Evolutionary conservation across 1,284 basidiomycete genomes (phyloP), one percentile per base, ranked within the genome.

Genomic region (Phylloporus gajari): DNA sequence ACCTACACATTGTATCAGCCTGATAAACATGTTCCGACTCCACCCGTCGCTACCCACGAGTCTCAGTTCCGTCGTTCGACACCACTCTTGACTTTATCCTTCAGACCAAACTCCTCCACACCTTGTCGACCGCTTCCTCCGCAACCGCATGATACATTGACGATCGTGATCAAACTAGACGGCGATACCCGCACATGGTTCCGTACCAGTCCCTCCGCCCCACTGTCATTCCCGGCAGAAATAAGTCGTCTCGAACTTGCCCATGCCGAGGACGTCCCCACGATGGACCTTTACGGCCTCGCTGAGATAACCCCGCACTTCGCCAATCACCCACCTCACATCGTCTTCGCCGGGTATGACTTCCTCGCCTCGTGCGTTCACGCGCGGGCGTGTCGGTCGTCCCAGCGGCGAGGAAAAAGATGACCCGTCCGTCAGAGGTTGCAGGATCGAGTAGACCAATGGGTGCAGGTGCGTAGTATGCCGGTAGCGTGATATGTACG

Each of bases 1-100:
- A 35, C 89, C 71, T 68, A 94, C 94, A 77, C 93, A 89, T 85
- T 99, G 97, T 78, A 97, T 94, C 74, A n/a, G n/a, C n/a, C 96
- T 94, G 85, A 99, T 98, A 84, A 97, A 99, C 96, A 99, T n/a
- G n/a, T n/a, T n/a, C n/a, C n/a, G n/a, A n/a, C n/a, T n/a, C 97
- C 97, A 99, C 15, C 93, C 95, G 79, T 98, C 95, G 76, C 93
- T 95, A n/a, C 97, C 97, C 30, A 99, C 89, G 48, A 99, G 88
- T 82, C 94, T 91, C 79, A 98, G 85, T 72, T 88, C 87, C 71
- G 94, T 93, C 44, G 97, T 98, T 66, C 95, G 90, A 80, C 95
- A 97, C 6, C 89, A 91, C 32, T 84, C 78, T 84, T 89, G 17
- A 87, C 88, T 75, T 84, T 87, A 44, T 84, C 84, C 79, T 91